Evolutionary conservation across 2,329 filamentous ascomycete species (phyloP).

Genomic region (Microascus cirrosus): DNA sequence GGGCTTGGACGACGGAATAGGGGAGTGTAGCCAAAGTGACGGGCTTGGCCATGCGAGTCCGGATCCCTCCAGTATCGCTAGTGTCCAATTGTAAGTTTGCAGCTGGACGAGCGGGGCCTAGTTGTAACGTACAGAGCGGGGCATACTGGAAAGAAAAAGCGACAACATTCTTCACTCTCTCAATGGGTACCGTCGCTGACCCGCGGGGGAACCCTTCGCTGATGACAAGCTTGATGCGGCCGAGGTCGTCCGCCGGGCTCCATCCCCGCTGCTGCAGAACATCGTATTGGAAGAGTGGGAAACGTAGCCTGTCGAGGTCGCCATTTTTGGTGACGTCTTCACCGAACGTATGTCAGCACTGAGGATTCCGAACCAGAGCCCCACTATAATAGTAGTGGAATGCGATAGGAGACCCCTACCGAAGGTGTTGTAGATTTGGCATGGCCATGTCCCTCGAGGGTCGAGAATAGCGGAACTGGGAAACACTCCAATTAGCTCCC

Average conservation of each 20-base stretch:
- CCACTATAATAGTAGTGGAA: neutral
- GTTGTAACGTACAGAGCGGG: slow-evolving; percentile 48
- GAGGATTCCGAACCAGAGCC: neutral
- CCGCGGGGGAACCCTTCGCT: slow-evolving; percentile 58
- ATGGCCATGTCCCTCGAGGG: slow-evolving; percentile 37
- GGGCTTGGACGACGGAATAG: neutral
- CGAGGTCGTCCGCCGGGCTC: slow-evolving; percentile 59
- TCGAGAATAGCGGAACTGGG: slow-evolving; percentile 43
- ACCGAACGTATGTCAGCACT: neutral
- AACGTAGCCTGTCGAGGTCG: slow-evolving; percentile 51
- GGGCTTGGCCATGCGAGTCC: neutral
- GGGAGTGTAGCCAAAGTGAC: neutral
- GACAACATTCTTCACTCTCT: slow-evolving; percentile 60
- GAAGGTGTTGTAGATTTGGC: slow-evolving; percentile 32
- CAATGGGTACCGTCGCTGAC: slow-evolving; percentile 40
- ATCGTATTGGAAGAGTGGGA: slow-evolving; percentile 61
- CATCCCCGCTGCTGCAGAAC: slow-evolving; percentile 60
- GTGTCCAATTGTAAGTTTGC: neutral
- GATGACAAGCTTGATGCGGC: slow-evolving; percentile 66
- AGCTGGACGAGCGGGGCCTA: neutral
- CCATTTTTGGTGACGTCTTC: slow-evolving; percentile 43
- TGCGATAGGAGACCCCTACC: slow-evolving; percentile 16
- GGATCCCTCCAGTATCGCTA: neutral
- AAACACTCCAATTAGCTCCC: neutral
- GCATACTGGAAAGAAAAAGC: slow-evolving; percentile 81